Conservation (phyloP, 1,284 basidiomycete genomes). For the Rhodofomes roseus region DNA sequence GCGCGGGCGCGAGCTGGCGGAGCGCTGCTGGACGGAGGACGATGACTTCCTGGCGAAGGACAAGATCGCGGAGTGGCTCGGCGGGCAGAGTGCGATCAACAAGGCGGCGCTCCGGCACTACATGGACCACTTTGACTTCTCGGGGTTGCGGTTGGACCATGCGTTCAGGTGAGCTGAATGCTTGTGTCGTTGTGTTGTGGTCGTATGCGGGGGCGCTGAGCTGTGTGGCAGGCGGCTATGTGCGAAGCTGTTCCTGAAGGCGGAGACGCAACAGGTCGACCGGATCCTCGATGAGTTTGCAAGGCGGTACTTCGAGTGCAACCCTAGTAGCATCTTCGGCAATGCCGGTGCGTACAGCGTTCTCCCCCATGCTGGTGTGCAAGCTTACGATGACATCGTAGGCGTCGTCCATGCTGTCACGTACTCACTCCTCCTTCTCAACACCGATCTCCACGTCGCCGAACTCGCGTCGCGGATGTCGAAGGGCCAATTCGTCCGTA, state of each 20-base stretch:
- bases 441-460: constrained; percentile 96
- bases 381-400: constrained; percentile 22
- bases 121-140: constrained; percentile 89
- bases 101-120: constrained; percentile 75
- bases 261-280: constrained; percentile 97
- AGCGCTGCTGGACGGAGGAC: constrained; percentile 86
- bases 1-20: constrained; percentile 71
- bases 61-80: constrained; percentile 95
- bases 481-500: constrained; percentile 87
- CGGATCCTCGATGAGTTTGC: constrained; percentile 93
- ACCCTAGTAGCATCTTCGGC: constrained; percentile 77
- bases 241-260: constrained; percentile 89
- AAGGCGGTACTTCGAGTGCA: constrained; percentile 87
- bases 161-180: constrained; percentile 75
- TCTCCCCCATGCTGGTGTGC: not conserved
- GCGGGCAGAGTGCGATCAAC: constrained; percentile 76
- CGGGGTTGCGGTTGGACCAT: constrained; percentile 75
- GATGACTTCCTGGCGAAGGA: constrained; percentile 80
- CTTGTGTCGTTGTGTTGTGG: not conserved
- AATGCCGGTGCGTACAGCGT: constrained; percentile 62
- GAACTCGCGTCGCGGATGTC: constrained; percentile 91
- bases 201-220: constrained; percentile 13
- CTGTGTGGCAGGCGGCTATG: constrained; percentile 66
- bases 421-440: constrained; percentile 91
- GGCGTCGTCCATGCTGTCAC: constrained; percentile 91